Evolutionary conservation across 805 yeast species (phyloP).

Genomic region (Kluyveromyces wickerhamii): DNA sequence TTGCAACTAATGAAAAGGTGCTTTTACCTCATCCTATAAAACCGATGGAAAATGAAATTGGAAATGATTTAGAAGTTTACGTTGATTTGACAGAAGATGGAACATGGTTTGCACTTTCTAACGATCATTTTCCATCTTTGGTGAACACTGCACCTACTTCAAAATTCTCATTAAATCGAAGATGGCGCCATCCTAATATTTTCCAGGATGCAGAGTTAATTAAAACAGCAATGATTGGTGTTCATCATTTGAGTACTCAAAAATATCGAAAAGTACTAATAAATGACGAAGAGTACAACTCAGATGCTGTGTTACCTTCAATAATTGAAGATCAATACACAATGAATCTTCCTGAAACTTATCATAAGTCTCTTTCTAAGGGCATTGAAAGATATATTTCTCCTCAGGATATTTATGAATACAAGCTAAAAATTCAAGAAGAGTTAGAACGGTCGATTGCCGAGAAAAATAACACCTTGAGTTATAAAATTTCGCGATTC

Average conservation of each 20-base stretch:
- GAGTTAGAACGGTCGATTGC: slow-evolving; percentile 20
- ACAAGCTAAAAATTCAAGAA: slow-evolving; percentile 20
- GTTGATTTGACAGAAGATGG: slow-evolving; percentile 56
- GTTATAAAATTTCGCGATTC: slow-evolving; percentile 22
- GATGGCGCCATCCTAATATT: slow-evolving; percentile 36
- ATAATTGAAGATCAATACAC: slow-evolving; percentile 1
- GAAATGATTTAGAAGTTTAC: slow-evolving; percentile 44
- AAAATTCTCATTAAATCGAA: slow-evolving; percentile 39
- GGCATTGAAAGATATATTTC: slow-evolving; percentile 21
- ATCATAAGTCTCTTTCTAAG: slow-evolving; percentile 6
- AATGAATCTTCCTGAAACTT: slow-evolving; percentile 5
- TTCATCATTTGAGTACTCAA: slow-evolving; percentile 30
- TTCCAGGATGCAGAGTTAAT: slow-evolving; percentile 34
- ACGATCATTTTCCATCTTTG: slow-evolving; percentile 66
- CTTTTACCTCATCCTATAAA: slow-evolving; percentile 59
- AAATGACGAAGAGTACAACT: slow-evolving; percentile 6
- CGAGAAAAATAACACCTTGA: slow-evolving; percentile 10
- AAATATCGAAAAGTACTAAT: slow-evolving; percentile 14
- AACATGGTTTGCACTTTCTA: slow-evolving; percentile 84
- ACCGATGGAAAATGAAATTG: slow-evolving; percentile 12
- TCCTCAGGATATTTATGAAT: slow-evolving; percentile 20
- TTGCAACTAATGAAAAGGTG: slow-evolving; percentile 32
- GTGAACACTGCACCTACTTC: slow-evolving; percentile 76
- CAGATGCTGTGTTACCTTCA: slow-evolving; percentile 11
- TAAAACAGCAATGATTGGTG: slow-evolving; percentile 41